Evolutionary conservation across 192 early-diverging fungal species (phyloP).

Genomic region (Kickxella alabastrina): DNA sequence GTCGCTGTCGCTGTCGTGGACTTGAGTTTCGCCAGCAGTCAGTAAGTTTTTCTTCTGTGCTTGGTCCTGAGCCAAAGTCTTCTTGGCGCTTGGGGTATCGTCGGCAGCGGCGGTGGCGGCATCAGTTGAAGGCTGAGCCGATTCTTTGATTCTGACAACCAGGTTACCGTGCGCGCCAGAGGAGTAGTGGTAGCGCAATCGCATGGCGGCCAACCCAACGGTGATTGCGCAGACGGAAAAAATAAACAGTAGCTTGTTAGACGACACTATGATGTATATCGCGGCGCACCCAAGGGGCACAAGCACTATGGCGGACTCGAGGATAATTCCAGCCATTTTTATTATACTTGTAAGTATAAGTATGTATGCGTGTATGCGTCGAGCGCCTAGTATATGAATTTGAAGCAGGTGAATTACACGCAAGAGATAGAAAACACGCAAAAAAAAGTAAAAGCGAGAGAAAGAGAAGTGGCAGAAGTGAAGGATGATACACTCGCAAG

Average conservation of each 20-base stretch:
- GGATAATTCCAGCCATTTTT: conserved; percentile 45
- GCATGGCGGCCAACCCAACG: not conserved
- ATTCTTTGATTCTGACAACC: conserved; percentile 7
- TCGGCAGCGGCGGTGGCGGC: not conserved
- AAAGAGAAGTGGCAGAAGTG: too few species aligned
- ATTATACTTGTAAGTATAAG: not conserved
- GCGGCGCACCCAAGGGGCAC: conserved; percentile 43
- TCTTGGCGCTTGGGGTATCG: too few species aligned
- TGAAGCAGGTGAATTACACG: too few species aligned
- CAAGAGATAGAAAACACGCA: too few species aligned
- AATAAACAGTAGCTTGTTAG: conserved; percentile 30
- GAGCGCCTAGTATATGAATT: too few species aligned
- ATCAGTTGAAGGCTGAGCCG: not conserved
- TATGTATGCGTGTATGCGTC: too few species aligned
- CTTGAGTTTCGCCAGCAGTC: too few species aligned
- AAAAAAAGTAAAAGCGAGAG: not conserved
- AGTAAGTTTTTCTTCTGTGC: too few species aligned
- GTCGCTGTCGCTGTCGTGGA: conserved; percentile 18
- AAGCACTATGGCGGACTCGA: conserved; percentile 46
- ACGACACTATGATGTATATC: conserved; percentile 33
- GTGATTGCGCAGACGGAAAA: conserved; percentile 5
- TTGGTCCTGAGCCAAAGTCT: too few species aligned
- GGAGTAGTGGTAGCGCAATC: conserved; percentile 49
- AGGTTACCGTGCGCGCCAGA: conserved; percentile 37
- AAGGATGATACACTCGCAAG: too few species aligned